Evolutionary conservation across 495 filamentous ascomycete species (phyloP).

Genomic region (Clohesyomyces aquaticus): DNA sequence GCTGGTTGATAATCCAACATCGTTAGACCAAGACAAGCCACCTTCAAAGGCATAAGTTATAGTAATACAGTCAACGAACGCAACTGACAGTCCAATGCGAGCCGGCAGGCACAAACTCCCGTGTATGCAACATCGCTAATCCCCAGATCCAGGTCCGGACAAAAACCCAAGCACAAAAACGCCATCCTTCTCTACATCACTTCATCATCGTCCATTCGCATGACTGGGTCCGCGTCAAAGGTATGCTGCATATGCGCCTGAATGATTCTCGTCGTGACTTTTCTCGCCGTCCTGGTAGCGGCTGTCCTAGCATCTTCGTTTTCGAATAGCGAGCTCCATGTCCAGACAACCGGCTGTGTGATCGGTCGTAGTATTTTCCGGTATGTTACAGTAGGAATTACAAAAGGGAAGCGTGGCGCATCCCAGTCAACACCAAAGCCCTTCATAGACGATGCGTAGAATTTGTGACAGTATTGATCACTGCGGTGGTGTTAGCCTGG

Average conservation of each 20-base stretch:
- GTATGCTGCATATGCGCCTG: not conserved
- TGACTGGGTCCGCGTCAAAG: conserved; percentile 5
- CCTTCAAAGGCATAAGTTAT: too few species aligned
- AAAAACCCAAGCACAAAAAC: not conserved
- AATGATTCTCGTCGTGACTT: conserved; percentile 5
- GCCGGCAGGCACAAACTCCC: too few species aligned
- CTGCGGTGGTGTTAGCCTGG: conserved; percentile 8
- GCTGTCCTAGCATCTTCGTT: not conserved
- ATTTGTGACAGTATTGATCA: conserved; percentile 31
- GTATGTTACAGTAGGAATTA: conserved; percentile 31
- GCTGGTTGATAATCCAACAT: too few species aligned
- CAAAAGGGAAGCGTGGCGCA: conserved; percentile 35
- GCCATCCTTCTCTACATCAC: conserved; percentile 3
- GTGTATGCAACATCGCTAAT: too few species aligned
- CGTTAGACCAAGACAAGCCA: too few species aligned
- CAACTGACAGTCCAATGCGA: too few species aligned
- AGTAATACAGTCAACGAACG: too few species aligned
- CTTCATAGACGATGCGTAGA: conserved; percentile 25
- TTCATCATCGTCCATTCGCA: conserved; percentile 35
- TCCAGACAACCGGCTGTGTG: conserved; percentile 24
- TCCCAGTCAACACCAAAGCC: conserved; percentile 35
- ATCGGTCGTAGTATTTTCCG: conserved; percentile 19
- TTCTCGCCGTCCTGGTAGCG: conserved; percentile 16
- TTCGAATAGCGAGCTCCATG: conserved; percentile 3
- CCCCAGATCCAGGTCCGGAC: not conserved